These are phyloP conservation scores for Moesziomyces aphidis DNA, from an alignment of 1,284 basidiomycete species.

Conservation along the genomic window DNA sequence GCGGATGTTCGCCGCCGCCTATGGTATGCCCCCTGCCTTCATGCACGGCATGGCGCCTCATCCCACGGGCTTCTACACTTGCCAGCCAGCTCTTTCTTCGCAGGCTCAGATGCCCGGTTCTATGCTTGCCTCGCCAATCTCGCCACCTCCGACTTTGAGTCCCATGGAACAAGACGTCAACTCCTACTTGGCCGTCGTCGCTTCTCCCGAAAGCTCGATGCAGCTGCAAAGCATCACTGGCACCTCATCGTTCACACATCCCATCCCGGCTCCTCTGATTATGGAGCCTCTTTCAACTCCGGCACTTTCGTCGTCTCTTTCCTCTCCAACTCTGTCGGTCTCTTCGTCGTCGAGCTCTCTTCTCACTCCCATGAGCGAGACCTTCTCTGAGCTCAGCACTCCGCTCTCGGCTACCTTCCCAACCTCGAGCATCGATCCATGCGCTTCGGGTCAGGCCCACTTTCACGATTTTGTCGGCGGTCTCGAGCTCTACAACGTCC, in stretches of 20 bases:
- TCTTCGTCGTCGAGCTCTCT: conserved; percentile 13
- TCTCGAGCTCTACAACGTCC: conserved; percentile 15
- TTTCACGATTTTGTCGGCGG: conserved; percentile 12
- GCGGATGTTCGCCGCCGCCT: background rate
- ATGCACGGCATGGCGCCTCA: background rate
- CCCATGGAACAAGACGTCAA: conserved; percentile 5
- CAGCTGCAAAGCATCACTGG: conserved; percentile 11
- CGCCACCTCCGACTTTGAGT: conserved; percentile 5
- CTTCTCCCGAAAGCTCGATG: background rate
- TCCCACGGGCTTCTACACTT: conserved; percentile 1
- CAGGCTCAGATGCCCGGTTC: background rate
- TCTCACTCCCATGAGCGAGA: conserved; percentile 11
- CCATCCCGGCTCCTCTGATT: conserved; percentile 6
- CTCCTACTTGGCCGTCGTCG: conserved; percentile 1
- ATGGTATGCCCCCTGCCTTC: background rate
- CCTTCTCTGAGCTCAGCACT: conserved; percentile 9
- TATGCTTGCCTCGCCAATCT: background rate
- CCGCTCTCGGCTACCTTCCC: conserved; percentile 8
- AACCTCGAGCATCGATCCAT: background rate
- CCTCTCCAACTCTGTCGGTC: conserved; percentile 18
- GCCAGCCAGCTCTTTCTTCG: background rate
- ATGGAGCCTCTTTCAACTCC: conserved; percentile 3
- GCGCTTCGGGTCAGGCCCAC: background rate
- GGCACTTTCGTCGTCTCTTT: conserved; percentile 6
- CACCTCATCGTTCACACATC: background rate